A percentile compares a stretch with the other conserved stretches of the same genome.
Evolutionary conservation across 2,329 filamentous ascomycete species (phyloP).

Genomic region (Fusarium sororula): DNA sequence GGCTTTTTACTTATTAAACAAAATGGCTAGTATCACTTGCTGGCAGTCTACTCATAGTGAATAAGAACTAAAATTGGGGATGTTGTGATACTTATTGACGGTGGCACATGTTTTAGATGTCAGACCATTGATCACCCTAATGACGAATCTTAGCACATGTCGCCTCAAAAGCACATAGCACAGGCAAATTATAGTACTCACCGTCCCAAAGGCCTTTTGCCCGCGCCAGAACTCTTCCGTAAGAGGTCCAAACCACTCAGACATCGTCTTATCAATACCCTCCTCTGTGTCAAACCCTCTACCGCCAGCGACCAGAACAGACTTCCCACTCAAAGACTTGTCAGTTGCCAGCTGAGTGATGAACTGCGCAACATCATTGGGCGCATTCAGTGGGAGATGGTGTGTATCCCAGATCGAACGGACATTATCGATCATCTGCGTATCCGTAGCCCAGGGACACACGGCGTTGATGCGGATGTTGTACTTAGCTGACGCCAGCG

Average conservation of each 20-base stretch:
- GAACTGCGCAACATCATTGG: background rate
- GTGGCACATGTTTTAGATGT: accelerated
- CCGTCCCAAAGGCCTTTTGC: background rate
- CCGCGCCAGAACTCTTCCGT: background rate
- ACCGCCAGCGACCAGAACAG: background rate
- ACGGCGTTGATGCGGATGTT: background rate
- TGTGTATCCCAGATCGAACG: background rate
- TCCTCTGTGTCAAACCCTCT: background rate
- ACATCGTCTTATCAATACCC: background rate
- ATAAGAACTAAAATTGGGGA: accelerated
- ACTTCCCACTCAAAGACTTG: background rate
- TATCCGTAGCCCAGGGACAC: background rate
- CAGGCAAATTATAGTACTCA: accelerated
- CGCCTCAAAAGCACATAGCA: accelerated
- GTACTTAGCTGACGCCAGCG: accelerated
- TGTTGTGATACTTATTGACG: background rate
- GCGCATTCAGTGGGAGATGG: background rate
- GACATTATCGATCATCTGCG: background rate
- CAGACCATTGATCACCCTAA: background rate
- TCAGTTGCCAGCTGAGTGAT: background rate
- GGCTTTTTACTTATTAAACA: too few species aligned
- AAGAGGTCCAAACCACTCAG: background rate
- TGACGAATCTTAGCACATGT: background rate
- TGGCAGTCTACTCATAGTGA: accelerated
- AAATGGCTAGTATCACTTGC: accelerated